Conservation (phyloP, 75 land plant species). For the Picea sitchensis region DNA sequence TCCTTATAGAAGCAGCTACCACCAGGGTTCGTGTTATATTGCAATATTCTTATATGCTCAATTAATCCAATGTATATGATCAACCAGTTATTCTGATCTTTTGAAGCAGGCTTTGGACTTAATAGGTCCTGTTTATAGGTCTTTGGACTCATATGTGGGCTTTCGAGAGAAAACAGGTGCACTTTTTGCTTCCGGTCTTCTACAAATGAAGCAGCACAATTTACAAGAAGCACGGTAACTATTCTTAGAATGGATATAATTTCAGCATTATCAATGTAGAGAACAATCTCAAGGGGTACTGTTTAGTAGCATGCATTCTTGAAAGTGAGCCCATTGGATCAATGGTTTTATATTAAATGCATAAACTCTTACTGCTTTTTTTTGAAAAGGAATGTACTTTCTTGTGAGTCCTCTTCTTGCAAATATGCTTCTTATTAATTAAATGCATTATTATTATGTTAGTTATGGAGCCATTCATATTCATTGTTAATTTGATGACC, state of each 20-base stretch:
- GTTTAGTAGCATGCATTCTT: too few species aligned
- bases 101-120: conserved; percentile 81
- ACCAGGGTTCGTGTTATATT: neutral
- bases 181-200: conserved; percentile 78
- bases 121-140: conserved; percentile 75
- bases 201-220: conserved; percentile 90
- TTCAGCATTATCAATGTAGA: neutral
- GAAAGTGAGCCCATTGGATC: neutral
- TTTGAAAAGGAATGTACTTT: neutral
- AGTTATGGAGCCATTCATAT: neutral
- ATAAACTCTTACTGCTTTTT: neutral
- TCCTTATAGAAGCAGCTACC: neutral
- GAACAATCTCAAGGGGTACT: neutral
- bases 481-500: neutral
- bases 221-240: conserved; percentile 90
- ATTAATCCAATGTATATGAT: neutral
- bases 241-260: neutral
- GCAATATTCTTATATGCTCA: neutral
- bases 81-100: neutral
- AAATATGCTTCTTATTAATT: neutral
- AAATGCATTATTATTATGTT: neutral
- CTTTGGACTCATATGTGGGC: conserved; percentile 85
- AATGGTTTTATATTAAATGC: neutral
- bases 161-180: conserved; percentile 89
- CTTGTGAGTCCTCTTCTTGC: neutral